Evolutionary conservation across 192 early-diverging fungal genomes (phyloP).

Genomic region (Coemansia sp.): DNA sequence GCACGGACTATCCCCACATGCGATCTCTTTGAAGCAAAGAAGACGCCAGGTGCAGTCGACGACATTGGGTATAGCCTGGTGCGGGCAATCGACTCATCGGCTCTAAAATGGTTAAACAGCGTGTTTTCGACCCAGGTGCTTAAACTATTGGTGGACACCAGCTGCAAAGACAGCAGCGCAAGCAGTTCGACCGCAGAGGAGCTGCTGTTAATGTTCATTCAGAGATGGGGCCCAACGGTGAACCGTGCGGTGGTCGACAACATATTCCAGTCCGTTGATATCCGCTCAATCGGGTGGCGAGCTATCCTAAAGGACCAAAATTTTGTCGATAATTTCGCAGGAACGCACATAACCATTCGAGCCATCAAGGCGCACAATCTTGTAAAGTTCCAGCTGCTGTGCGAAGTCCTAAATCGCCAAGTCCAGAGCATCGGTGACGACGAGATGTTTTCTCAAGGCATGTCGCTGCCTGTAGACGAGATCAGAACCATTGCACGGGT

Average conservation of each 20-base stretch:
- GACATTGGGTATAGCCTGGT: conserved; percentile 10
- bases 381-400: conserved; percentile 60
- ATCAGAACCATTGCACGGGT: conserved; percentile 29
- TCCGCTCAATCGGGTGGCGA: conserved; percentile 41
- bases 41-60: background rate
- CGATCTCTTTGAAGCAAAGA: conserved; percentile 25
- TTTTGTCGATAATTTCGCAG: conserved; percentile 36
- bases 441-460: conserved; percentile 70
- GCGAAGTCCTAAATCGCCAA: conserved; percentile 71
- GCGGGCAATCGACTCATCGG: conserved; percentile 17
- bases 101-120: conserved; percentile 42
- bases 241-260: conserved; percentile 41
- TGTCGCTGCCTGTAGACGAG: conserved; percentile 29
- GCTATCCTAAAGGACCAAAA: conserved; percentile 20
- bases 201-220: conserved; percentile 41
- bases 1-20: conserved; percentile 29
- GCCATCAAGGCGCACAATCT: conserved; percentile 26
- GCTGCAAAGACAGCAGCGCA: conserved; percentile 15
- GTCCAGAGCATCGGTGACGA: conserved; percentile 83
- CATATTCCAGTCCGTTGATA: conserved; percentile 43
- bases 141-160: conserved; percentile 31
- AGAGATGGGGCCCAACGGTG: conserved; percentile 42
- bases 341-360: conserved; percentile 17
- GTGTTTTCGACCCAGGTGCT: conserved; percentile 30
- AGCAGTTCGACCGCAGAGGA: conserved; percentile 23